Percentiles rank a stretch among this genome's conserved stretches.
Evolutionary conservation across 495 filamentous ascomycete species (phyloP).

Genomic region (Glonium stellatum): DNA sequence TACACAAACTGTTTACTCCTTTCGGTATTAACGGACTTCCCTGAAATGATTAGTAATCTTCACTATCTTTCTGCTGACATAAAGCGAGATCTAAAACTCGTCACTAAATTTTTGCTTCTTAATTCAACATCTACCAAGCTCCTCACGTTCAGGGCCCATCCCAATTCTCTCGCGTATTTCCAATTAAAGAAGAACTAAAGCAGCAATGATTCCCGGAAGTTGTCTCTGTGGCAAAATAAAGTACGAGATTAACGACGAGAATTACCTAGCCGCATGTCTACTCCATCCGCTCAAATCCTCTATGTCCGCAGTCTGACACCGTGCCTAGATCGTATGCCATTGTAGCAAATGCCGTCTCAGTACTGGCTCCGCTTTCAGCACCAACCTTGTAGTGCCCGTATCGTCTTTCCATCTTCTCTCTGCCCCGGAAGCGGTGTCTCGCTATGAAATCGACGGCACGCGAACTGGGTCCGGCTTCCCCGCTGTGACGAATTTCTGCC

Average conservation of each 20-base stretch:
- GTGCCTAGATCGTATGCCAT: neutral
- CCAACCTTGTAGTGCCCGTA: neutral
- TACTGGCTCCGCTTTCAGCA: neutral
- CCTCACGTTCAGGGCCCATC: neutral
- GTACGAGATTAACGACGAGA: neutral
- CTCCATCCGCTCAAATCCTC: neutral
- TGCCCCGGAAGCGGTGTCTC: neutral
- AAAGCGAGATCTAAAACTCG: too few relatives aligned
- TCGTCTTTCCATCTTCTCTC: neutral
- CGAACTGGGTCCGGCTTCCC: neutral
- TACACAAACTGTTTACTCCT: too few relatives aligned
- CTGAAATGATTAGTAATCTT: too few relatives aligned
- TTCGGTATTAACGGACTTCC: too few relatives aligned
- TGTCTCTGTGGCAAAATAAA: neutral
- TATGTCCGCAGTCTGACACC: neutral
- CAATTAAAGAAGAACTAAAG: too few relatives aligned
- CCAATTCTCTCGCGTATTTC: neutral
- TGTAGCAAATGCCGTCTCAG: neutral
- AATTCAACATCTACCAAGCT: neutral
- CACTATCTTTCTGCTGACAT: too few relatives aligned
- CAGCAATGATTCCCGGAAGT: neutral
- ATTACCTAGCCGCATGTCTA: neutral
- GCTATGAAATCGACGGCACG: neutral
- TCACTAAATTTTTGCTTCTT: too few relatives aligned
- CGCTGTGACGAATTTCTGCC: neutral